Evolutionary conservation across 495 filamentous ascomycete genomes (phyloP).

Genomic region (Lasiosphaeria ovina): DNA sequence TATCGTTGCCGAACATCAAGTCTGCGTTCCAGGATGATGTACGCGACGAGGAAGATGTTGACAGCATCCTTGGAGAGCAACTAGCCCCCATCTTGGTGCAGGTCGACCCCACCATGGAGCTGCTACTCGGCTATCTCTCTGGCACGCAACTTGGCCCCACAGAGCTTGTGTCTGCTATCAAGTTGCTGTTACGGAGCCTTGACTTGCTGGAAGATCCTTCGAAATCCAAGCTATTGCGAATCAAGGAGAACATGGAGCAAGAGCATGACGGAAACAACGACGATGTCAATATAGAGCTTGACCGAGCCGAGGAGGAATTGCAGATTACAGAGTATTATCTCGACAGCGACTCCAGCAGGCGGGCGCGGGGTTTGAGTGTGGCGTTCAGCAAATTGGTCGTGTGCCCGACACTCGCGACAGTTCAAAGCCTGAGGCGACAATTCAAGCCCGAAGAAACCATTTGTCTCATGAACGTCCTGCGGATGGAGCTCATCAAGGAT

Average conservation of each 20-base stretch:
- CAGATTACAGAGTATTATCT: slow-evolving; percentile 51
- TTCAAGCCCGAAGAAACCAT: slow-evolving; percentile 67
- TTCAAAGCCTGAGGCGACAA: slow-evolving; percentile 60
- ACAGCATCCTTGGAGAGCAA: slow-evolving; percentile 51
- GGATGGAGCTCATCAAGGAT: slow-evolving; percentile 59
- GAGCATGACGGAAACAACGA: slow-evolving; percentile 34
- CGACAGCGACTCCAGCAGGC: slow-evolving; percentile 38
- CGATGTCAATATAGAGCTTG: slow-evolving; percentile 45
- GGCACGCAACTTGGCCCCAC: slow-evolving; percentile 46
- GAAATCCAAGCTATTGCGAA: slow-evolving; percentile 26
- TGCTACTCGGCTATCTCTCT: slow-evolving; percentile 55
- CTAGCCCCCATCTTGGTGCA: slow-evolving; percentile 59
- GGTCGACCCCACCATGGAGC: slow-evolving; percentile 58
- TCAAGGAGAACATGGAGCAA: slow-evolving; percentile 24
- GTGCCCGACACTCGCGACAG: slow-evolving; percentile 56
- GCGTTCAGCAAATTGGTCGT: slow-evolving; percentile 63
- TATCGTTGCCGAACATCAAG: slow-evolving; percentile 61
- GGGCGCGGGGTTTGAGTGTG: slow-evolving; percentile 45
- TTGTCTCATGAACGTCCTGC: slow-evolving; percentile 70
- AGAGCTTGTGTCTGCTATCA: slow-evolving; percentile 48
- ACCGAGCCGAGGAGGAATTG: slow-evolving; percentile 48
- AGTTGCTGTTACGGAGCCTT: slow-evolving; percentile 50
- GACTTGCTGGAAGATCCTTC: slow-evolving; percentile 43
- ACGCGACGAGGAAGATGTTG: slow-evolving; percentile 33
- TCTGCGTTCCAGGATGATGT: slow-evolving; percentile 55